Percentiles rank a stretch among this genome's conserved stretches.
These are phyloP conservation scores for Auricularia sp. DNA, from an alignment of 768 basidiomycete genomes.

Conservation along the genomic window DNA sequence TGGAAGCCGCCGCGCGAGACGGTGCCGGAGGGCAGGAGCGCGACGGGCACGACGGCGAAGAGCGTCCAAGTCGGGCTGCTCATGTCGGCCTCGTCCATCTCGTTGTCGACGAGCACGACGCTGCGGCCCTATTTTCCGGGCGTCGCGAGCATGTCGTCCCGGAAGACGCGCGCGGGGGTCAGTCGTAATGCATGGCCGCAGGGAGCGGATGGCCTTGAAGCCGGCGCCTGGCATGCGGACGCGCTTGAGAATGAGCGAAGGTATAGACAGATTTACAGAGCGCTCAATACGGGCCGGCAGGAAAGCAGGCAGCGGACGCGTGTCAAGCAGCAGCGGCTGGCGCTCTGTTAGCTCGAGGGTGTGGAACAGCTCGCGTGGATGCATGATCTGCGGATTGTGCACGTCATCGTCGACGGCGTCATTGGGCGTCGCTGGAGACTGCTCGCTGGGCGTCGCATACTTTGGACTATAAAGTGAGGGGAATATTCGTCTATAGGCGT, in stretches of 20 bases:
- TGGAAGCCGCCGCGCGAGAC: conserved; percentile 63
- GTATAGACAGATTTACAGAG: conserved; percentile 80
- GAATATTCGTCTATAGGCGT: conserved; percentile 37
- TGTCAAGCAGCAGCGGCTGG: conserved; percentile 72
- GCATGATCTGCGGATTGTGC: neutral
- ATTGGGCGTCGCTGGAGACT: neutral
- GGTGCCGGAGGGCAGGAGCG: conserved; percentile 16
- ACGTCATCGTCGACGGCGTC: neutral
- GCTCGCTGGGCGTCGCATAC: conserved; percentile 8
- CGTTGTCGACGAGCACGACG: conserved; percentile 67
- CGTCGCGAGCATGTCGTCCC: conserved; percentile 52
- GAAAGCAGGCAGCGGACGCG: conserved; percentile 60
- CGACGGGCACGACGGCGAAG: conserved; percentile 43
- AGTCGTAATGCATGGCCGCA: conserved; percentile 76
- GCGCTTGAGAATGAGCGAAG: conserved; percentile 83
- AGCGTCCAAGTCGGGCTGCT: conserved; percentile 47
- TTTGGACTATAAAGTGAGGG: conserved; percentile 22
- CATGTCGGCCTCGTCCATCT: conserved; percentile 60
- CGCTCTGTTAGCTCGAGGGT: conserved; percentile 26
- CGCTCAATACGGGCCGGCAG: conserved; percentile 52
- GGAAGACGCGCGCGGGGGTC: conserved; percentile 58
- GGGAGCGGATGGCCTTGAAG: conserved; percentile 53
- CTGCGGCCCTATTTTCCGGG: conserved; percentile 57
- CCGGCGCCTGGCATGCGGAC: conserved; percentile 61
- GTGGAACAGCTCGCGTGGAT: conserved; percentile 5